phyloP scores from a whole-genome alignment of 1,284 basidiomycete species.

The Sporisorium graminicola region DNA sequence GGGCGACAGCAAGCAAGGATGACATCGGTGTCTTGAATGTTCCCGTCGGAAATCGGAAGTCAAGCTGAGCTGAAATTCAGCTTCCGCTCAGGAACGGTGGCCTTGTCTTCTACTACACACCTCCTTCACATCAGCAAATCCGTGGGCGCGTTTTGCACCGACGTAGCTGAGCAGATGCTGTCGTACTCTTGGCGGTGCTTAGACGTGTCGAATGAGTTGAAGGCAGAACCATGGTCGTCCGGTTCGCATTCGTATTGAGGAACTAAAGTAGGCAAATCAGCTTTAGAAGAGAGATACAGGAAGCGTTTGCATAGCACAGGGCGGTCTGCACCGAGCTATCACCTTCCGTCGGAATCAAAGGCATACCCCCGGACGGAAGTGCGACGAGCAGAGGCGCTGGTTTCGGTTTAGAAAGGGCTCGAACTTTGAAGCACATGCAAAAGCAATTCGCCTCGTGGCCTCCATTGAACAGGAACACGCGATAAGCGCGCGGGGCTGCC shows the following conservation, averaged over 20 bases:
- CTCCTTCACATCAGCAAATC: background rate
- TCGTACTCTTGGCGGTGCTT: background rate
- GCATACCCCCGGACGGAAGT: too few relatives aligned
- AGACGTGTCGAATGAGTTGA: background rate
- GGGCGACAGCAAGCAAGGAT: background rate
- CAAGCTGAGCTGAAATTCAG: background rate
- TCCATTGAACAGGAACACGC: background rate
- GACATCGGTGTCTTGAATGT: background rate
- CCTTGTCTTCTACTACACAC: background rate
- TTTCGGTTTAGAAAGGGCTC: background rate
- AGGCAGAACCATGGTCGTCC: background rate
- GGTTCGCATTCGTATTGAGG: too few relatives aligned
- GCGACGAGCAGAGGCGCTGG: background rate
- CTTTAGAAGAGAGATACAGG: too few relatives aligned
- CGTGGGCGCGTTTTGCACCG: background rate
- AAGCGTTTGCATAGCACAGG: background rate
- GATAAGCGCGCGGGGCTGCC: background rate
- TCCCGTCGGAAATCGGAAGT: background rate
- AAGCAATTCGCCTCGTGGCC: background rate
- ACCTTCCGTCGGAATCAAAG: background rate
- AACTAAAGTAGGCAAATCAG: too few relatives aligned
- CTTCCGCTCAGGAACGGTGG: conserved; percentile 3
- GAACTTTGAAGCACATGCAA: background rate
- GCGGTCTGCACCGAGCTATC: background rate
- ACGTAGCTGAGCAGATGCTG: background rate